Evolutionary conservation across 768 basidiomycete genomes (phyloP).

Genomic region (Pulveroboletus sp.): DNA sequence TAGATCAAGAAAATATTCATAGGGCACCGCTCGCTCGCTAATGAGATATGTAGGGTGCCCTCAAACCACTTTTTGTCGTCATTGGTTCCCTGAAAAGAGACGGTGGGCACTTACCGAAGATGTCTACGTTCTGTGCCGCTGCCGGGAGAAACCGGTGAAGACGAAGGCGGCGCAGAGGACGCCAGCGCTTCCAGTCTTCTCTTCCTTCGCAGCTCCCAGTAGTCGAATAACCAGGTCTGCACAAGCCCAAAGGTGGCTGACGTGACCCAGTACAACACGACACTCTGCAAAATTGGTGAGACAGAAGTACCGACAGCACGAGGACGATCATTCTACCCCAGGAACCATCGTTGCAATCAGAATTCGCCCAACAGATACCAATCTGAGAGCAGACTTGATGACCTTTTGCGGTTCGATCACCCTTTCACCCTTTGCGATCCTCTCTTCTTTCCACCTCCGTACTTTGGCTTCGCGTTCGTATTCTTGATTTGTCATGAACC

Average conservation of each 20-base stretch:
- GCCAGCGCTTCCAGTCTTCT: constrained; percentile 9
- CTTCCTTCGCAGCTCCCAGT: constrained; percentile 46
- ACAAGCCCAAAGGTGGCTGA: constrained; percentile 70
- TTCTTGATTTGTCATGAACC: constrained; percentile 62
- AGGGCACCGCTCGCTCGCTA: constrained; percentile 40
- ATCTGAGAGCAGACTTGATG: constrained; percentile 51
- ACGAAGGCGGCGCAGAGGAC: not conserved
- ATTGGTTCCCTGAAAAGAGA: constrained; percentile 34
- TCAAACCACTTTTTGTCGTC: constrained; percentile 74
- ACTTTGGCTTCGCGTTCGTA: constrained; percentile 45
- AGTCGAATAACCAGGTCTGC: constrained; percentile 73
- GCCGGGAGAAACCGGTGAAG: not conserved
- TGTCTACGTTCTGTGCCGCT: constrained; percentile 14
- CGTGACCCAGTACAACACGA: constrained; percentile 72
- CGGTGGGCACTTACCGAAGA: constrained; percentile 13
- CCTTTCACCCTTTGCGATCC: constrained; percentile 38
- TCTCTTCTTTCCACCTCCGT: constrained; percentile 44
- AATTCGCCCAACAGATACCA: constrained; percentile 62
- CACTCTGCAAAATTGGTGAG: constrained; percentile 36
- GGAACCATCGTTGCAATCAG: constrained; percentile 63
- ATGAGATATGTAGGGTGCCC: constrained; percentile 46
- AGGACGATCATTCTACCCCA: constrained; percentile 45
- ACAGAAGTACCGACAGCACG: not conserved
- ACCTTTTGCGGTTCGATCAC: constrained; percentile 45
- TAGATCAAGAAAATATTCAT: constrained; percentile 82